Evolutionary conservation across 2,329 filamentous ascomycete genomes (phyloP).

Genomic region (Ophiocordyceps camponoti-floridani): DNA sequence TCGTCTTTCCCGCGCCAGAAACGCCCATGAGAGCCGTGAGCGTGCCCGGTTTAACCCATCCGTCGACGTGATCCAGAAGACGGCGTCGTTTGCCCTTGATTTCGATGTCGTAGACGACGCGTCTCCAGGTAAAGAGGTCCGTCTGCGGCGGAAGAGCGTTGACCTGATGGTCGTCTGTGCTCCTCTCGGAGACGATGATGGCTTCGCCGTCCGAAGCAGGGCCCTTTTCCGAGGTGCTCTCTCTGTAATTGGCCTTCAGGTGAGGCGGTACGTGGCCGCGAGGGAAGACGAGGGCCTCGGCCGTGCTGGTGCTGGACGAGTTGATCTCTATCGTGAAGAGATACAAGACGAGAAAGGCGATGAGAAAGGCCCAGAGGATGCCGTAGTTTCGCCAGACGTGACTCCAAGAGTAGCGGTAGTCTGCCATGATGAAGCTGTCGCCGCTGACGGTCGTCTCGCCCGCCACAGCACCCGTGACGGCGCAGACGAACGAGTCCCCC

Average conservation of each 20-base stretch:
- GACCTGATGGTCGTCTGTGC: slow-evolving; percentile 17
- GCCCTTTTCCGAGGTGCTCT: slow-evolving; percentile 35
- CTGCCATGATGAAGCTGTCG: slow-evolving; percentile 33
- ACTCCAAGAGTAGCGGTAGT: slow-evolving; percentile 36
- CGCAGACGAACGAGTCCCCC: slow-evolving; percentile 34
- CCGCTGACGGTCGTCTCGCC: slow-evolving; percentile 36
- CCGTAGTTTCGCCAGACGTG: slow-evolving; percentile 58
- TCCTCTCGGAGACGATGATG: slow-evolving; percentile 24
- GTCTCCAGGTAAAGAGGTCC: slow-evolving; percentile 70
- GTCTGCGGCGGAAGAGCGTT: slow-evolving; percentile 35
- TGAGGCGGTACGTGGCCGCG: slow-evolving; percentile 44
- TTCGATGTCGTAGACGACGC: slow-evolving; percentile 61
- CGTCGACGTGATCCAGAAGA: slow-evolving; percentile 72
- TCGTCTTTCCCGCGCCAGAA: slow-evolving; percentile 87
- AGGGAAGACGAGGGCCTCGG: slow-evolving; percentile 59
- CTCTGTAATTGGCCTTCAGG: slow-evolving; percentile 34
- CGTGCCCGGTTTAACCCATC: slow-evolving; percentile 87
- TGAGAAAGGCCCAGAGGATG: slow-evolving; percentile 45
- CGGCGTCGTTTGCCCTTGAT: slow-evolving; percentile 64
- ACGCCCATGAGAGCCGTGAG: slow-evolving; percentile 84
- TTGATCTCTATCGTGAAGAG: slow-evolving; percentile 48
- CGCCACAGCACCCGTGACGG: slow-evolving; percentile 34
- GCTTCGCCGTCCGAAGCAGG: slow-evolving; percentile 45
- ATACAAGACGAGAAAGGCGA: slow-evolving; percentile 44
- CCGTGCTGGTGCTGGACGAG: slow-evolving; percentile 51